These are phyloP conservation scores for Neonectria hederae DNA, from an alignment of 2,329 filamentous ascomycete species.

Conservation along the genomic window DNA sequence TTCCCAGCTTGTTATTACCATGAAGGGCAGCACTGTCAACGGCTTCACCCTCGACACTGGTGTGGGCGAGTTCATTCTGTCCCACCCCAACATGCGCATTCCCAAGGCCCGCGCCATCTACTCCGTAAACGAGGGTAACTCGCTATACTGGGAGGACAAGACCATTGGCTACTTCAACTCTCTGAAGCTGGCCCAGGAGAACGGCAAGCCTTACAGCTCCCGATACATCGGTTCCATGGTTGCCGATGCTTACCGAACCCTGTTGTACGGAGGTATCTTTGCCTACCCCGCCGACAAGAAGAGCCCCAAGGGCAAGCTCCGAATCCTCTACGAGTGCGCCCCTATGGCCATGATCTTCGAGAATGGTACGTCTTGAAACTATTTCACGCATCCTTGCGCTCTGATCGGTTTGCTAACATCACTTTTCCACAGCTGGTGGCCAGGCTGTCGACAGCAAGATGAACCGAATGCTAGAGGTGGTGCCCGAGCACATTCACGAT, in stretches of 20 bases:
- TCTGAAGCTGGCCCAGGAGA: conserved; percentile 79
- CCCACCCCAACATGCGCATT: conserved; percentile 92
- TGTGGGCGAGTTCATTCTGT: conserved; percentile 98
- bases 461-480: conserved; percentile 87
- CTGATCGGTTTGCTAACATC: conserved; percentile 39
- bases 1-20: conserved; percentile 94
- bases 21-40: conserved; percentile 91
- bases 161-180: conserved; percentile 90
- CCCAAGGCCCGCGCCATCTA: conserved; percentile 87
- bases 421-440: conserved; percentile 74
- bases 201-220: conserved; percentile 90
- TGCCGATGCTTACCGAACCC: conserved; percentile 93
- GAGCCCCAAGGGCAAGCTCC: conserved; percentile 96
- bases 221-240: conserved; percentile 99
- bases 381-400: background rate
- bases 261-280: conserved; percentile 96
- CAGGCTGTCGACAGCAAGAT: conserved; percentile 92
- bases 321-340: conserved; percentile 97
- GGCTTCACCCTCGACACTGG: conserved; percentile 98
- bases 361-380: conserved; percentile 73
- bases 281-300: conserved; percentile 98
- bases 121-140: conserved; percentile 99
- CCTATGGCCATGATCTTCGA: conserved; percentile 99
- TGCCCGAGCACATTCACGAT: conserved; percentile 94
- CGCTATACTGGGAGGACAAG: conserved; percentile 91